Base-by-base conservation (phyloP, 371 early-diverging fungal genomes). In the Rhizopus arrhizus region DNA sequence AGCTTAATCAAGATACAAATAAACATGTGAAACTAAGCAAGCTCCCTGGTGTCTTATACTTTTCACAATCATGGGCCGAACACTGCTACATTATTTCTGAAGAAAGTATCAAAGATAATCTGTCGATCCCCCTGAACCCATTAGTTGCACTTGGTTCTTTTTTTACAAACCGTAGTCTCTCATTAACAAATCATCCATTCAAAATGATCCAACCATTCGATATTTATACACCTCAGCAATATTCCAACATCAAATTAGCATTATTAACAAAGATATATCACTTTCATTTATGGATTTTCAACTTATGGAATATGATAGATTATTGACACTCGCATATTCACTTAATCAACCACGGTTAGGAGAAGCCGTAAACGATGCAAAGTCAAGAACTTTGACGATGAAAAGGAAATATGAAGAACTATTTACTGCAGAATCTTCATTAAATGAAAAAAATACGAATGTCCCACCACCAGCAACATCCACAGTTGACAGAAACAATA, bases 321-420 rank as follows among this genome's bases (percentile, higher is more conserved):
- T 61, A 34, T 9, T 49, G 15, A 42, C 56, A 31, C 49, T 55
- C 34, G 34, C 62, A 22, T 15, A 13, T 61, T 16, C 48, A 55
- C 56, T 61, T 61, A 33, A 42, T 22, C 50, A 50, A 22, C 50
- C 62, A 61, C 22, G 7, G 12, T 35, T 61, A 15, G 55, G 10
- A 61, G 62, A 61, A 55, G 56, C 62, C 3, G 31, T 48, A 22
- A 61, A 56, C 34, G 42, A 55, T 41, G 54, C 62, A 40, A 55
- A 61, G 9, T 55, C 50, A 29, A 61, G 62, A 32, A 34, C 50
- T 29, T 43, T 53, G 3, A 55, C 56, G 9, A 56, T 56, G 33
- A 61, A 61, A 61, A 61, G 51, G 15, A 42, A 50, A 50, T 61
- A 61, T 42, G 51, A 60, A 53, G 61, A 60, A 5, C 9, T 41